A percentile compares a stretch with the other conserved stretches of the same genome.
phyloP scores from a whole-genome alignment of 163 green algal genomes.

The Coccomyxa subellipsoidea region DNA sequence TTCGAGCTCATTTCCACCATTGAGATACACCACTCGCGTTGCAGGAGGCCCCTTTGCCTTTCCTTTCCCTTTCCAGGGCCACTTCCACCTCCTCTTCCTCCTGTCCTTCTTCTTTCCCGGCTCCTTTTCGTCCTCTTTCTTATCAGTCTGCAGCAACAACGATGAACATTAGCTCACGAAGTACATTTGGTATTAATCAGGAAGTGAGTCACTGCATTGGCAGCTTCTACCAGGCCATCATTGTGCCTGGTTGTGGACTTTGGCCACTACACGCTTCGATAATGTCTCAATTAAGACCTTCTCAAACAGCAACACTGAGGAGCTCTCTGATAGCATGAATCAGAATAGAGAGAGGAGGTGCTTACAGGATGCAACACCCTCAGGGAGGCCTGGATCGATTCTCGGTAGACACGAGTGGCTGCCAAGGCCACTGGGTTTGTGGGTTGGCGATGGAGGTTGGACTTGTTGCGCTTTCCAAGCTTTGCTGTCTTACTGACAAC shows the following conservation, averaged over 20 bases:
- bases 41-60: background rate
- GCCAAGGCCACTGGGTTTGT: constrained; percentile 2
- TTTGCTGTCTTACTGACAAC: background rate
- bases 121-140: background rate
- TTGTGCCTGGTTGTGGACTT: no score
- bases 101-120: background rate
- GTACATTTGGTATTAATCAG: no score
- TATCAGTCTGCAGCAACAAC: background rate
- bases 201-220: no score
- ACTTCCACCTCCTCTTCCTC: no score
- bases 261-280: no score
- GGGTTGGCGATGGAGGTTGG: background rate
- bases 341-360: background rate
- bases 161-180: no score
- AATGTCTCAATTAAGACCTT: background rate
- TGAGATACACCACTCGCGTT: background rate
- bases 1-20: background rate
- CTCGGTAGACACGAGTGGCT: constrained; percentile 1
- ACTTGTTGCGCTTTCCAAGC: background rate
- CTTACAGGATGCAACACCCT: background rate
- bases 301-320: background rate
- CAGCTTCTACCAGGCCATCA: no score
- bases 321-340: background rate
- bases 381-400: background rate
- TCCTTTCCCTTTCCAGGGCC: background rate